Percentiles rank a stretch among this genome's conserved stretches.
These are phyloP conservation scores for Diaporthe destruens DNA, from an alignment of 2,329 filamentous ascomycete species.

Conservation along the genomic window DNA sequence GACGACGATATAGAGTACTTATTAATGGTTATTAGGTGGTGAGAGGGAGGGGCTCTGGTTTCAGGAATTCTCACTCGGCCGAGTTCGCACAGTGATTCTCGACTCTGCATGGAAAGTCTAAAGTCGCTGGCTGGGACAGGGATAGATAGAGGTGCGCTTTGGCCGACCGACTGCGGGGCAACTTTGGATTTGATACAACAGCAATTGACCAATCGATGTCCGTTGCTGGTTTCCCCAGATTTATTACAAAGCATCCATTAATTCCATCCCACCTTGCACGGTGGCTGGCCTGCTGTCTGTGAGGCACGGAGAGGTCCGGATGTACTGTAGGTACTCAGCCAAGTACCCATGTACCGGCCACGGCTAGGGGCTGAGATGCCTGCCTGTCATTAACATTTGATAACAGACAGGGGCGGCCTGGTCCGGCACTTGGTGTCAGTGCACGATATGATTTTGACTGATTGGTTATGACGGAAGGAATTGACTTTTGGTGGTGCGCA, in stretches of 20 bases:
- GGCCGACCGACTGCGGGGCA: constrained; percentile 33
- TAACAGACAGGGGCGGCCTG: constrained; percentile 32
- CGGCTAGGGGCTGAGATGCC: neutral
- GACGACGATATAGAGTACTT: too few relatives aligned
- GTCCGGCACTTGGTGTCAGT: constrained; percentile 30
- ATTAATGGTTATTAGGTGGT: too few relatives aligned
- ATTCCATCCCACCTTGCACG: neutral
- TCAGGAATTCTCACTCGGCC: constrained; percentile 21
- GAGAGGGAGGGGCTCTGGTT: neutral
- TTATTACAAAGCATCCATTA: constrained; percentile 22
- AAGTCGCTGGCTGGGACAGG: neutral
- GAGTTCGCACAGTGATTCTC: constrained; percentile 27
- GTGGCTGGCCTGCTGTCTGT: neutral
- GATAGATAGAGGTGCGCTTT: too few relatives aligned
- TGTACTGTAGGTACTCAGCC: too few relatives aligned
- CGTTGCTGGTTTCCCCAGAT: constrained; percentile 3
- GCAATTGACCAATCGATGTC: constrained; percentile 19
- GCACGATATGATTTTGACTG: constrained; percentile 2
- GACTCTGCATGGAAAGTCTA: neutral
- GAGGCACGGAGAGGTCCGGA: too few relatives aligned
- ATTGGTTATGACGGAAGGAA: neutral
- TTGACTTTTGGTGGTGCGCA: neutral
- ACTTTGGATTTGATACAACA: too few relatives aligned
- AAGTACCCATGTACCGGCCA: neutral
- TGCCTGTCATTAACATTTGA: neutral